Evolutionary conservation across 2,329 filamentous ascomycete species (phyloP), one percentile per base, ranked within the genome.

Genomic region (Albifimbria verrucaria): DNA sequence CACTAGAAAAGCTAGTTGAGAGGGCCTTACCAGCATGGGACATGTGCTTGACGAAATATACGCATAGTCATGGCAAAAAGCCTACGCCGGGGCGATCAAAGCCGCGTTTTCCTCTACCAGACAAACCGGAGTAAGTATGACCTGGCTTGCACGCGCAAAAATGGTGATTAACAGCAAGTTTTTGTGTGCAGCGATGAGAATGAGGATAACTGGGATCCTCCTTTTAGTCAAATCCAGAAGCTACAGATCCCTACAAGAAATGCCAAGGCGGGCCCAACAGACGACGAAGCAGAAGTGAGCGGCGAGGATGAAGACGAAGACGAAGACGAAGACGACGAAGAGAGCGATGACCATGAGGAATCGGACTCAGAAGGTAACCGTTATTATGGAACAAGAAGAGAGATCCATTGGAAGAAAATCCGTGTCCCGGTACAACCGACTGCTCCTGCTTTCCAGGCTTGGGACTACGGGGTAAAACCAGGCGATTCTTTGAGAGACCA

Each of bases 21-120:
- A 59, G 56, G 7, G 58, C 70, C 1, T 55, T 80, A 4, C 71
- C 74, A 0, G 65, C 73, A 0, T 79, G 75, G 74, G 68, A 77
- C 52, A 77, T 82, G 60, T 76, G 76, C 70, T 65, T 79, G 5
- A 73, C 75, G 3, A 62, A 65, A 4, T 69, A 77, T 49, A 58
- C 71, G n/a, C 54, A 67, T n/a, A 59, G 73, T 7, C 52, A 56
- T 44, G 47, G 52, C 17, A 53, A 58, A 23, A 61, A 57, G 6
- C 53, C 50, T 32, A 51, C 61, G 0, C 7, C 0, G 2, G 10
- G 0, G 7, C 6, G 43, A 21, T 24, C 45, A 18, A 5, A n/a
- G 23, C 45, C 22, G 12, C 45, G 45, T 28, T n/a, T 26, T 28
- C 21, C 22, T 15, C 6, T 28, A 7, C 5, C 22, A 18, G 45